Evolutionary conservation across 306 rosid genomes (phyloP).

Genomic region (Senna siamea): DNA sequence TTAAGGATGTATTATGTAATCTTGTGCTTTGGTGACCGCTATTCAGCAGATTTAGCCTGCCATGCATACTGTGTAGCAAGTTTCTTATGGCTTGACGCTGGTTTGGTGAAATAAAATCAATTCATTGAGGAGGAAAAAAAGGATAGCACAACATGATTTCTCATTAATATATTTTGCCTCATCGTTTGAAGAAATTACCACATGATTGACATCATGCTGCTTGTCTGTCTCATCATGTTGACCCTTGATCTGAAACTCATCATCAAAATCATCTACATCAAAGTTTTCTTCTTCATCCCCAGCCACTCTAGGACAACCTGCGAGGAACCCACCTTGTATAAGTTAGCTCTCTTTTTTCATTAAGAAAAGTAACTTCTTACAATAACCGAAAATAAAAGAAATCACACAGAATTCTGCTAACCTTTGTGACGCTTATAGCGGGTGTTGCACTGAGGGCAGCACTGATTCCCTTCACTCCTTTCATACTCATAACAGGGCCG

Average conservation of each 20-base stretch:
- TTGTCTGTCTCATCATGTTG: slow-evolving; percentile 39
- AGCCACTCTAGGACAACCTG: slow-evolving; percentile 86
- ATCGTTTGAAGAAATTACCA: slow-evolving; percentile 47
- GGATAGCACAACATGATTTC: background rate
- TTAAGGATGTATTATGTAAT: background rate
- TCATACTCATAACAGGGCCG: slow-evolving; percentile 90
- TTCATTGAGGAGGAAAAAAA: background rate
- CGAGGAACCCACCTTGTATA: slow-evolving; percentile 17
- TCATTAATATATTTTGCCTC: background rate
- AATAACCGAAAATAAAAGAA: background rate
- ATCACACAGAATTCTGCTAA: slow-evolving; percentile 20
- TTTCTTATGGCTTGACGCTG: background rate
- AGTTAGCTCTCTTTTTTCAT: background rate
- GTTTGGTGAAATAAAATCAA: background rate
- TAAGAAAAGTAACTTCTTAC: background rate
- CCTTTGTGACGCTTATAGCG: slow-evolving; percentile 93
- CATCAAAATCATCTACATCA: slow-evolving; percentile 86
- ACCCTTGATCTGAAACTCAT: slow-evolving; percentile 74
- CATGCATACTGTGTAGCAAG: background rate
- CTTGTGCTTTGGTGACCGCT: background rate
- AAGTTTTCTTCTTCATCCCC: slow-evolving; percentile 82
- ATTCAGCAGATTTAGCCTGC: background rate
- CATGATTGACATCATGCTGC: slow-evolving; percentile 43
- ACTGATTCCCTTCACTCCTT: slow-evolving; percentile 88
- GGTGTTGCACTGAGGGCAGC: slow-evolving; percentile 89